Evolutionary conservation across 2,329 filamentous ascomycete genomes (phyloP).

Genomic region (Macrophomina pseudophaseolina): DNA sequence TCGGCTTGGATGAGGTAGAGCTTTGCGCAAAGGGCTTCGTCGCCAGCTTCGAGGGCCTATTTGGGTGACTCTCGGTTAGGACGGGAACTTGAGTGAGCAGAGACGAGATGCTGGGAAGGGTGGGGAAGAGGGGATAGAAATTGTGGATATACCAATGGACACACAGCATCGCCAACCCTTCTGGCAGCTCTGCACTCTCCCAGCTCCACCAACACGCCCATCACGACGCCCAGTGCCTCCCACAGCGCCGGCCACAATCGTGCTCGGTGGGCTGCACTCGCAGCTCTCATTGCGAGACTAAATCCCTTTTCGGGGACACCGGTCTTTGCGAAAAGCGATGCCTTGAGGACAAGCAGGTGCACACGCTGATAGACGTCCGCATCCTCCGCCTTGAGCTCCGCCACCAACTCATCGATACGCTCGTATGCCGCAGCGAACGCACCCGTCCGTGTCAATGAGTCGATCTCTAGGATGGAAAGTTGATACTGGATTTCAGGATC

Average conservation of each 20-base stretch:
- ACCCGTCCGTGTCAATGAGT: constrained; percentile 61
- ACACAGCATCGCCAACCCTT: constrained; percentile 68
- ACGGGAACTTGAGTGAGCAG: too few relatives aligned
- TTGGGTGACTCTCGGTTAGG: too few relatives aligned
- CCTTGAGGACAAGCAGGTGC: constrained; percentile 74
- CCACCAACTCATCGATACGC: constrained; percentile 58
- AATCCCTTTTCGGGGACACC: constrained; percentile 77
- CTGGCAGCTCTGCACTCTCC: constrained; percentile 72
- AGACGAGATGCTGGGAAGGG: not conserved
- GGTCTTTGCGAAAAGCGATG: constrained; percentile 69
- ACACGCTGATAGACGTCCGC: constrained; percentile 72
- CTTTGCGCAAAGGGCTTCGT: constrained; percentile 65
- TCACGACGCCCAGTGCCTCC: constrained; percentile 71
- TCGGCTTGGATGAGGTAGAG: constrained; percentile 76
- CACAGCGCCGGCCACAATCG: constrained; percentile 73
- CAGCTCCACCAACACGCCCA: constrained; percentile 73
- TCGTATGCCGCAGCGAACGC: constrained; percentile 60
- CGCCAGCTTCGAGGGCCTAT: constrained; percentile 68
- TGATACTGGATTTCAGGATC: constrained; percentile 66
- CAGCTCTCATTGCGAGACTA: constrained; percentile 75
- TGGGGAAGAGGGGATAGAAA: not conserved
- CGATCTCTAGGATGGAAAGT: constrained; percentile 64
- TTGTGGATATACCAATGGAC: constrained; percentile 67
- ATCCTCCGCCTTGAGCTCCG: constrained; percentile 58
- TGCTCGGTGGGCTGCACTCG: constrained; percentile 73